Base-by-base conservation (phyloP, 2,329 filamentous ascomycete species). In the Hortaea werneckii region DNA sequence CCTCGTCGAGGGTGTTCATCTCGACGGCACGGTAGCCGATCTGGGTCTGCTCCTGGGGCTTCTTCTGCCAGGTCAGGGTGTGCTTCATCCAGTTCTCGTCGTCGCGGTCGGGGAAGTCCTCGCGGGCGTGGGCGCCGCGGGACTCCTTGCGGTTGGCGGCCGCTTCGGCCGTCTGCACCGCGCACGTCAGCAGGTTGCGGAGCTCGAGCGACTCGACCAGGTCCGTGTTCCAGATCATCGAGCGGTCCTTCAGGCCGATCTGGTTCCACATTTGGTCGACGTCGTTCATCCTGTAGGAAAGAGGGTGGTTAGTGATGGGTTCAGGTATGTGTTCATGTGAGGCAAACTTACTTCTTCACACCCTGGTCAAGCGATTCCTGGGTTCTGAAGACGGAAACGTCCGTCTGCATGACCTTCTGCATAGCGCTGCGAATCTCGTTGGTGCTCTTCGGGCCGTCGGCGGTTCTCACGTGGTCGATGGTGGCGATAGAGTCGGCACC, bases 141-240 rank as follows among this genome's bases (percentile, higher is more conserved):
- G 88, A 95, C 73, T 98, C 92, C 78, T 95, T 95, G 65, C 92
- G 83, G 73, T 90, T 90, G 48, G 88, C 87, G 52, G 92, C 92
- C 29, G 88, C 79, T 58, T 82, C 79, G 52, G 92, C 92, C 43
- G 92, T 96, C 83, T 98, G 92, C 41, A 85, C 80, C 58, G 89
- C 90, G 81, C 92, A 96, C 62, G 92, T 96, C 65, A 98, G 74
- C 62, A 98, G 71, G 70, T 98, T 98, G 64, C 89, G 80, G 63
- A 96, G 76, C 73, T 98, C 92, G 46, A 98, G 80, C 6, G 90
- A 94, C 78, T 96, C 90, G 51, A 95, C 87, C 35, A 96, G 80
- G 64, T 96, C 90, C 26, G 86, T 88, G 81, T 96, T 96, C 90
- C 90, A 96, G 75, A 96, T 96, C 90, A 96, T 95, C 78, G 87